Conservation (phyloP, 129 eudicot genomes). For the Chrysanthemum seticuspe region DNA sequence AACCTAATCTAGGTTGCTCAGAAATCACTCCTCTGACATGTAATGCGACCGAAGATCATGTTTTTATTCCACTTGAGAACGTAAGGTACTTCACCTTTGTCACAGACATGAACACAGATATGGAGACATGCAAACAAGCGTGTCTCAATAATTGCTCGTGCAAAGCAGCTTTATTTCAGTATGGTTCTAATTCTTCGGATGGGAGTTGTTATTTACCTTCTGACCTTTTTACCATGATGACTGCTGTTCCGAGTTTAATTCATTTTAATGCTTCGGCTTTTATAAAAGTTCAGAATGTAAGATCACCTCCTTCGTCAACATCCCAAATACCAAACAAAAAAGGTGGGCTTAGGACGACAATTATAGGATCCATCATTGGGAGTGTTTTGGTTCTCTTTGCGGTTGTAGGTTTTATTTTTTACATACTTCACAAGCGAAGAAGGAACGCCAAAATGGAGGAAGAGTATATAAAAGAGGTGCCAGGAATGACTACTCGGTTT, state of each 20-base stretch:
- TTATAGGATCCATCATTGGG: conserved; percentile 21
- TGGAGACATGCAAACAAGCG: conserved; percentile 37
- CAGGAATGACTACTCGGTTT: conserved; percentile 37
- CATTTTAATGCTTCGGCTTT: conserved; percentile 12
- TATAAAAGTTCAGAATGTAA: conserved; percentile 29
- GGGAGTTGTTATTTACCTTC: conserved; percentile 23
- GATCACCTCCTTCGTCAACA: neutral
- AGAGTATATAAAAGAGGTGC: conserved; percentile 16
- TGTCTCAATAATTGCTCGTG: conserved; percentile 42
- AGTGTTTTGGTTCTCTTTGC: conserved; percentile 1
- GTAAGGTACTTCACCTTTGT: conserved; percentile 3
- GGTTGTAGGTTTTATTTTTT: neutral
- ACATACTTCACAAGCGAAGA: conserved; percentile 1
- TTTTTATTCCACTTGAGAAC: conserved; percentile 19
- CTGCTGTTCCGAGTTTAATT: neutral
- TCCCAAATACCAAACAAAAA: neutral
- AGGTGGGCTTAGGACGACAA: neutral
- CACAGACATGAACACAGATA: neutral
- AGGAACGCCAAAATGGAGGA: conserved; percentile 16
- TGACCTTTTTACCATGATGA: conserved; percentile 30
- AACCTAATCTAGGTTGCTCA: conserved; percentile 32
- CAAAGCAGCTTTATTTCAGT: conserved; percentile 38
- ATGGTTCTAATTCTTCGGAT: neutral
- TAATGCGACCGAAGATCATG: conserved; percentile 21
- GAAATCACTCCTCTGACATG: conserved; percentile 26